A percentile compares a stretch with the other conserved stretches of the same genome.
Evolutionary conservation across 2,329 filamentous ascomycete species (phyloP).

Genomic region (Macrophomina phaseolina): DNA sequence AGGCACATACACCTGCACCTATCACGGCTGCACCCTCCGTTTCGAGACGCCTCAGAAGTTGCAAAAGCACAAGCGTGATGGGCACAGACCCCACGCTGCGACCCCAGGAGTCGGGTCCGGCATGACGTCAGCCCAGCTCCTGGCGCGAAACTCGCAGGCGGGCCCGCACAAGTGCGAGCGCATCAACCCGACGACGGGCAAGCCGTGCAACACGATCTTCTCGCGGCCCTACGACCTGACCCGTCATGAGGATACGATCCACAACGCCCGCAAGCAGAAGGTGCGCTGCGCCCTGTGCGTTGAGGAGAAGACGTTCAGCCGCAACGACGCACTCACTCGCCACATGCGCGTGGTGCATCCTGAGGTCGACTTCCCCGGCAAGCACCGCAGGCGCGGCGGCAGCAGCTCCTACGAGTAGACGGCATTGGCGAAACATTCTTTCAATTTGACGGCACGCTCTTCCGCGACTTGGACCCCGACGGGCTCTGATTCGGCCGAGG

Average conservation of each 20-base stretch:
- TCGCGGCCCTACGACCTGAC: conserved; percentile 96
- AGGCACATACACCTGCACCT: conserved; percentile 95
- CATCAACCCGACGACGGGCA: conserved; percentile 92
- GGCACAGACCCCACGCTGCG: conserved; percentile 65
- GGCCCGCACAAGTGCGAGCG: conserved; percentile 92
- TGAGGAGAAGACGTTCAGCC: conserved; percentile 96
- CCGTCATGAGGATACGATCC: conserved; percentile 95
- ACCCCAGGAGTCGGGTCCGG: conserved; percentile 38
- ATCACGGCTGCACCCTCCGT: conserved; percentile 84
- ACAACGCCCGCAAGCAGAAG: conserved; percentile 93
- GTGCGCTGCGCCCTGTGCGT: conserved; percentile 91
- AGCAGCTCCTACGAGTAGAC: conserved; percentile 29
- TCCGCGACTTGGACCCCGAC: background rate
- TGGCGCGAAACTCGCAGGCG: conserved; percentile 80
- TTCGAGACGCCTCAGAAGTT: conserved; percentile 87
- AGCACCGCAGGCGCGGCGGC: conserved; percentile 54
- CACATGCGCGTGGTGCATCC: conserved; percentile 96
- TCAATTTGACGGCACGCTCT: background rate
- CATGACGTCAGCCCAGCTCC: conserved; percentile 60
- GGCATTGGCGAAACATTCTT: background rate
- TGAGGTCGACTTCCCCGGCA: conserved; percentile 81
- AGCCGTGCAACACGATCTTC: conserved; percentile 93
- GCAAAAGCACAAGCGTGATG: conserved; percentile 95
- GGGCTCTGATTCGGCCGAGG: conserved; percentile 12
- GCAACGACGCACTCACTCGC: conserved; percentile 90